These are phyloP conservation scores for Mycosarcoma maydis DNA, from an alignment of 1,284 basidiomycete species.

Conservation along the genomic window DNA sequence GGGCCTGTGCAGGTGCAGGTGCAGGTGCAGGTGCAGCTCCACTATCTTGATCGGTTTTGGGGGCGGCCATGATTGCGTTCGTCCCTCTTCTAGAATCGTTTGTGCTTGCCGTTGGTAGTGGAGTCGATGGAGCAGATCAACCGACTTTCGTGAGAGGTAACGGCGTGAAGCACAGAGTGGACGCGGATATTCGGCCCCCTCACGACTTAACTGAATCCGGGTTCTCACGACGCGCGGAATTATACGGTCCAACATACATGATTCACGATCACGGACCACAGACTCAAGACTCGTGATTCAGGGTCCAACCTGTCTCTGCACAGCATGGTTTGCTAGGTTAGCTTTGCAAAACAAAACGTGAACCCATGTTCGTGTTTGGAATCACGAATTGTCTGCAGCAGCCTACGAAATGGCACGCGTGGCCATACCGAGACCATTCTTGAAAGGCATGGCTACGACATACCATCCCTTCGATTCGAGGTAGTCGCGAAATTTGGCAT, in stretches of 20 bases:
- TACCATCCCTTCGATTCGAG: conserved; percentile 37
- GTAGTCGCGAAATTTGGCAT: conserved; percentile 22
- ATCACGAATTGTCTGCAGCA: too few species aligned
- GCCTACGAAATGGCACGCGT: conserved; percentile 12
- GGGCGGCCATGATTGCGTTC: neutral
- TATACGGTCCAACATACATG: too few species aligned
- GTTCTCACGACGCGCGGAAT: too few species aligned
- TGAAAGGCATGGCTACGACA: conserved; percentile 31
- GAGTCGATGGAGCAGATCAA: neutral
- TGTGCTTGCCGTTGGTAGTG: too few species aligned
- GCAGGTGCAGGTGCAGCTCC: neutral
- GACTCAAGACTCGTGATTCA: too few species aligned
- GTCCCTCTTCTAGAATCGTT: neutral
- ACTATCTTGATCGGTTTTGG: neutral
- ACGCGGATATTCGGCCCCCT: conserved; percentile 6
- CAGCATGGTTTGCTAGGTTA: too few species aligned
- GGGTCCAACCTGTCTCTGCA: too few species aligned
- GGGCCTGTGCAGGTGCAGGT: neutral
- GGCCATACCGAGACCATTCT: conserved; percentile 41
- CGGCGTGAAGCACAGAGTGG: neutral
- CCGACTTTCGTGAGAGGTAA: neutral
- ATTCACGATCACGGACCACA: too few species aligned
- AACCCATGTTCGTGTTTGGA: too few species aligned
- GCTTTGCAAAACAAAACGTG: too few species aligned
- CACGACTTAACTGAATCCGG: too few species aligned